Evolutionary conservation across 441 rosid genomes (phyloP).

Genomic region (Erodium chrysanthum): DNA sequence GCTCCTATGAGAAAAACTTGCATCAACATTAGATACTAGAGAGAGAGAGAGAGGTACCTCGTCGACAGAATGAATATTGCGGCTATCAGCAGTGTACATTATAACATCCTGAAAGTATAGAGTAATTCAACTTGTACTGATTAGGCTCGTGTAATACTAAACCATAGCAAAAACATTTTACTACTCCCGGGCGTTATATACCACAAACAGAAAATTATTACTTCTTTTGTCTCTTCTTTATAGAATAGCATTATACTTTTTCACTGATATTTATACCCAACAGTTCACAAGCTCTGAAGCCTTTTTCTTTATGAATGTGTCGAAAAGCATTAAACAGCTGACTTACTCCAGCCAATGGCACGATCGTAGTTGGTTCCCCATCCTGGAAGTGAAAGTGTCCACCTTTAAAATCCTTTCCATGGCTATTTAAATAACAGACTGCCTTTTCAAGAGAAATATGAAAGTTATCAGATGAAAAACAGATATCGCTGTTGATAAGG

Average conservation of each 20-base stretch:
- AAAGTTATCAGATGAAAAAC: neutral
- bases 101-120: slow-evolving; percentile 47
- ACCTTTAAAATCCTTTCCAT: slow-evolving; percentile 61
- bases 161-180: neutral
- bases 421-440: slow-evolving; percentile 81
- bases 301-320: neutral
- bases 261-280: neutral
- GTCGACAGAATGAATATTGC: slow-evolving; percentile 71
- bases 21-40: neutral
- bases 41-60: slow-evolving; percentile 41
- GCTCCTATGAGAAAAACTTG: neutral
- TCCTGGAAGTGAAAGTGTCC: slow-evolving; percentile 75
- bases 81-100: slow-evolving; percentile 77
- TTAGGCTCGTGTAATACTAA: no score
- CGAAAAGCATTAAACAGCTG: slow-evolving; percentile 6
- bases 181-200: neutral
- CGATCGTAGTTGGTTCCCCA: slow-evolving; percentile 50
- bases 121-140: no score
- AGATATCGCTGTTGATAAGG: no score
- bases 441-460: slow-evolving; percentile 38
- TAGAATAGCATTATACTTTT: slow-evolving; percentile 1
- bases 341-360: slow-evolving; percentile 68
- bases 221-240: neutral
- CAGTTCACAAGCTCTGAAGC: neutral
- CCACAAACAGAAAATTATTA: neutral